A percentile compares a stretch with the other conserved stretches of the same genome.
Conservation (phyloP, 345 rosid genomes). For the Theobroma cacao region DNA sequence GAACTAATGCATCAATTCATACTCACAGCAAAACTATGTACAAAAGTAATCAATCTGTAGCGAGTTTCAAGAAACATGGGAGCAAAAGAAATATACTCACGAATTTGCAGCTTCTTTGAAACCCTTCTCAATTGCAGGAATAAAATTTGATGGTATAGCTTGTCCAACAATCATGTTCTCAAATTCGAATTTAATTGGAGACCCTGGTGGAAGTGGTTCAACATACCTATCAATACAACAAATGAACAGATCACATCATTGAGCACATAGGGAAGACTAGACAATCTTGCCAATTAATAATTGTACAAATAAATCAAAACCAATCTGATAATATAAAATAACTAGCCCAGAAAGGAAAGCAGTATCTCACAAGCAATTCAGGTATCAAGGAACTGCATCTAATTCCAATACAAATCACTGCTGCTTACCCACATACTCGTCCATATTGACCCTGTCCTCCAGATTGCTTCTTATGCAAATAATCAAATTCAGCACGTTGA, state of each 20-base stretch:
- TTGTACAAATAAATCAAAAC: neutral
- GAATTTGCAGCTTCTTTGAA: slow-evolving; percentile 98
- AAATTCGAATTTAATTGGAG: slow-evolving; percentile 75
- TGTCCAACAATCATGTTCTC: slow-evolving; percentile 96
- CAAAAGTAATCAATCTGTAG: neutral
- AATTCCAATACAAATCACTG: neutral
- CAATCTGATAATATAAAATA: neutral
- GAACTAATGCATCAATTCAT: slow-evolving; percentile 4
- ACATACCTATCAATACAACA: slow-evolving; percentile 48
- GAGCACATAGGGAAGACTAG: neutral
- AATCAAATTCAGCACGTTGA: slow-evolving; percentile 86
- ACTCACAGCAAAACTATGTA: neutral
- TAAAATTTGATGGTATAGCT: slow-evolving; percentile 88
- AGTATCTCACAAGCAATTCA: neutral
- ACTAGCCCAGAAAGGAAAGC: neutral
- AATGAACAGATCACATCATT: slow-evolving; percentile 4
- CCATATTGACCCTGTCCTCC: slow-evolving; percentile 99
- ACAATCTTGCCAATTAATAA: neutral
- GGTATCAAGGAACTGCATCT: neutral
- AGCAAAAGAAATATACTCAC: slow-evolving; percentile 40
- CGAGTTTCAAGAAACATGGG: neutral
- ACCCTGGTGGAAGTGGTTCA: slow-evolving; percentile 75
- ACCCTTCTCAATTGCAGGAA: slow-evolving; percentile 97
- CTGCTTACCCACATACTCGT: slow-evolving; percentile 76
- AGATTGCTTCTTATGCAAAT: slow-evolving; percentile 94